Evolutionary conservation across 257 asterid species (phyloP).

Genomic region (Misopates orontium): DNA sequence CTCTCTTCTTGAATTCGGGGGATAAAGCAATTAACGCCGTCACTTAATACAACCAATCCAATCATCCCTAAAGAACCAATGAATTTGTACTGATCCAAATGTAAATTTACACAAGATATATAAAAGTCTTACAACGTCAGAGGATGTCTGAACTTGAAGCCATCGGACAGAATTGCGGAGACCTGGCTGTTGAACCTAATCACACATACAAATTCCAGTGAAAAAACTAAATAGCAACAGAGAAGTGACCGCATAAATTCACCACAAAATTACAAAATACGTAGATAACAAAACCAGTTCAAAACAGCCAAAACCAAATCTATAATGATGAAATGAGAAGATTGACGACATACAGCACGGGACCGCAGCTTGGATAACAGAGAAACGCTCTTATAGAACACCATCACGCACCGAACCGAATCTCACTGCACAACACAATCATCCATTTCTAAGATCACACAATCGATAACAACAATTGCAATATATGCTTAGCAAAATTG

Average conservation of each 20-base stretch:
- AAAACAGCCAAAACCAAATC: not conserved
- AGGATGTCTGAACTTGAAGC: slow-evolving; percentile 88
- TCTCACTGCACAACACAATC: too few species aligned
- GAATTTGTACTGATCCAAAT: not conserved
- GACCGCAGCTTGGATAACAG: slow-evolving; percentile 49
- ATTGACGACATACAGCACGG: slow-evolving; percentile 30
- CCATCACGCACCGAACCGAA: slow-evolving; percentile 30
- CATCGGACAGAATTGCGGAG: slow-evolving; percentile 70
- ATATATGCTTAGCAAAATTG: too few species aligned
- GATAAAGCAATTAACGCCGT: too few species aligned
- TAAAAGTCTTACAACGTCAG: slow-evolving; percentile 50
- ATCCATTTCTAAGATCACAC: too few species aligned
- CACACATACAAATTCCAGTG: slow-evolving; percentile 1
- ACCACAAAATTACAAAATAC: not conserved
- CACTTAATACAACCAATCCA: not conserved
- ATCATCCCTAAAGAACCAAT: not conserved
- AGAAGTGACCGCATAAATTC: not conserved
- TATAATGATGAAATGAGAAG: not conserved
- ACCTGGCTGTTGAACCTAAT: slow-evolving; percentile 65
- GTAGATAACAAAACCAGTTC: not conserved
- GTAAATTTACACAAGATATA: too few species aligned
- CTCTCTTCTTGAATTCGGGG: too few species aligned
- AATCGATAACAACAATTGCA: too few species aligned
- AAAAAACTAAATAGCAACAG: too few species aligned
- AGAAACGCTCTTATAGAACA: slow-evolving; percentile 38